Conservation (phyloP, 2,329 filamentous ascomycete genomes). For the Penicillium vulpinum region DNA sequence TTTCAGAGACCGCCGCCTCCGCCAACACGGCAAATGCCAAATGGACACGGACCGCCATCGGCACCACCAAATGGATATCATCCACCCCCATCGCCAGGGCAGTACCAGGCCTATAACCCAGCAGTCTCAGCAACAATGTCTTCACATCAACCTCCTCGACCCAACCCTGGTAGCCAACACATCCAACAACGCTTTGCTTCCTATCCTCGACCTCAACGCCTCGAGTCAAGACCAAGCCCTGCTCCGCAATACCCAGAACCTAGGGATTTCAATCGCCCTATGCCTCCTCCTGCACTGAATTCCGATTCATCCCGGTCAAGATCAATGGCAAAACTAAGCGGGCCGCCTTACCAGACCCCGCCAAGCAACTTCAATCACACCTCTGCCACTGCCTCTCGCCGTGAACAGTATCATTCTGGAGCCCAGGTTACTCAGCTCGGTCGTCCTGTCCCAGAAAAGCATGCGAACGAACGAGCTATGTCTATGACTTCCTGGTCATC, state of each 20-base stretch:
- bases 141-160: conserved; percentile 60
- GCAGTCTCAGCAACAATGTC: conserved; percentile 32
- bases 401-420: conserved; percentile 67
- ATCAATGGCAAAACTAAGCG: conserved; percentile 75
- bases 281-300: conserved; percentile 72
- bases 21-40: conserved; percentile 46
- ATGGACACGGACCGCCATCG: conserved; percentile 44
- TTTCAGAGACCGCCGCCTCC: conserved; percentile 45
- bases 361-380: conserved; percentile 64
- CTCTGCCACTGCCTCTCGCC: conserved; percentile 74
- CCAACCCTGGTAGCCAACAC: conserved; percentile 53
- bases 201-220: conserved; percentile 71
- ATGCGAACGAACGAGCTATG: conserved; percentile 93
- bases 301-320: conserved; percentile 88
- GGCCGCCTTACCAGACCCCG: conserved; percentile 70
- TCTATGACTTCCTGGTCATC: conserved; percentile 83
- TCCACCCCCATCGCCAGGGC: conserved; percentile 41
- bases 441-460: conserved; percentile 83
- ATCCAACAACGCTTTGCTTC: conserved; percentile 56
- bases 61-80: conserved; percentile 41
- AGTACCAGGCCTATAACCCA: conserved; percentile 41
- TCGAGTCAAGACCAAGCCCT: conserved; percentile 60
- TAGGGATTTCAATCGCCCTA: conserved; percentile 57
- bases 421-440: conserved; percentile 85
- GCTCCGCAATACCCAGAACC: conserved; percentile 60